Percentiles rank a stretch among this genome's conserved stretches.
Conservation (phyloP, 2,329 filamentous ascomycete genomes). For the Botrytis elliptica region DNA sequence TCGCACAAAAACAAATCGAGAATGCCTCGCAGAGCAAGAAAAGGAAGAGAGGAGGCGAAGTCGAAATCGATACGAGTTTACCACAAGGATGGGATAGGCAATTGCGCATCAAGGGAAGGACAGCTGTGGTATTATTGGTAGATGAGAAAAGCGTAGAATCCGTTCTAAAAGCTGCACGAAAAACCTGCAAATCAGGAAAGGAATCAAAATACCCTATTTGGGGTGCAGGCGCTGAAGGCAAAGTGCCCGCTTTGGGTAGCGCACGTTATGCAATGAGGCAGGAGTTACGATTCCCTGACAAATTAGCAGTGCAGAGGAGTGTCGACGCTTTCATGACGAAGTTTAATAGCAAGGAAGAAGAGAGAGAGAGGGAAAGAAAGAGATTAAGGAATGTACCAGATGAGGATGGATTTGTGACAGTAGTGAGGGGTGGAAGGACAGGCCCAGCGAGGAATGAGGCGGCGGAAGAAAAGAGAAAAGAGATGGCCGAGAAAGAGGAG, state of each 20-base stretch:
- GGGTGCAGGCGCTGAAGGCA: slow-evolving; percentile 61
- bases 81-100: slow-evolving; percentile 72
- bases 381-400: slow-evolving; percentile 76
- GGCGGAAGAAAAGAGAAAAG: slow-evolving; percentile 57
- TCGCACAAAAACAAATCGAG: slow-evolving; percentile 30
- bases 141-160: slow-evolving; percentile 76
- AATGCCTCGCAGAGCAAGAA: slow-evolving; percentile 46
- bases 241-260: slow-evolving; percentile 49
- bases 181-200: slow-evolving; percentile 56
- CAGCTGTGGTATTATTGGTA: slow-evolving; percentile 78
- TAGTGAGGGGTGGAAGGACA: slow-evolving; percentile 72
- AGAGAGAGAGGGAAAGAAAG: slow-evolving; percentile 60
- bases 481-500: slow-evolving; percentile 63
- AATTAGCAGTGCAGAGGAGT: slow-evolving; percentile 62
- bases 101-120: slow-evolving; percentile 70
- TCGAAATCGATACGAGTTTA: slow-evolving; percentile 63
- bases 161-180: slow-evolving; percentile 72
- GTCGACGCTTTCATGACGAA: slow-evolving; percentile 84
- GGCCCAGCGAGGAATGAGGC: slow-evolving; percentile 75
- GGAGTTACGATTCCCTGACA: slow-evolving; percentile 67
- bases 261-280: slow-evolving; percentile 64
- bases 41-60: slow-evolving; percentile 49
- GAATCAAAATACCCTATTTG: slow-evolving; percentile 63
- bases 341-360: slow-evolving; percentile 72
- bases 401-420: slow-evolving; percentile 93